Percentiles rank a stretch among this genome's conserved stretches.
Conservation (phyloP, 176 grass and related monocot genomes). For the Ampelocalamus luodianensis region DNA sequence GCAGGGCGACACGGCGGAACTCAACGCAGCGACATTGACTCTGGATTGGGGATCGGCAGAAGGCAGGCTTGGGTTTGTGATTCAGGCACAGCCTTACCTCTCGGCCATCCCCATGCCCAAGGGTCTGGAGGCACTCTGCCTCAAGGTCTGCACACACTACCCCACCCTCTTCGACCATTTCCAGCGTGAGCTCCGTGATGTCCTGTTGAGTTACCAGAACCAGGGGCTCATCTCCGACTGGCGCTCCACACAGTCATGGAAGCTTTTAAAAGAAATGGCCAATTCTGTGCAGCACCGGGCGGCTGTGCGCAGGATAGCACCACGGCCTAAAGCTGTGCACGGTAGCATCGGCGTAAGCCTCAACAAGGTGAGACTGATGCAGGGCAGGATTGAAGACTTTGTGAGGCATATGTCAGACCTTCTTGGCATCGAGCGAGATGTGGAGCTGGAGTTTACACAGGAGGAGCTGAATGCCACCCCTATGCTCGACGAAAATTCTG, state of each 20-base stretch:
- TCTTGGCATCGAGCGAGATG: slow-evolving; percentile 75
- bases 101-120: slow-evolving; percentile 82
- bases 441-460: slow-evolving; percentile 90
- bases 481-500: slow-evolving; percentile 52
- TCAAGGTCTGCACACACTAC: slow-evolving; percentile 94
- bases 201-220: slow-evolving; percentile 57
- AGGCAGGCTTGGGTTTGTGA: slow-evolving; percentile 66
- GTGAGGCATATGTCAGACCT: slow-evolving; percentile 84
- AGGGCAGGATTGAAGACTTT: slow-evolving; percentile 76
- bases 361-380: slow-evolving; percentile 70
- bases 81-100: slow-evolving; percentile 81
- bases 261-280: slow-evolving; percentile 76
- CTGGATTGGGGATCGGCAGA: slow-evolving; percentile 43
- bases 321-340: slow-evolving; percentile 59
- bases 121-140: slow-evolving; percentile 86
- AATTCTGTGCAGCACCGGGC: slow-evolving; percentile 66
- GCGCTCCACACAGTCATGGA: slow-evolving; percentile 66
- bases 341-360: slow-evolving; percentile 70
- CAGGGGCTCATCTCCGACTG: slow-evolving; percentile 58
- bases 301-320: slow-evolving; percentile 49
- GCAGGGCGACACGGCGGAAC: slow-evolving; percentile 69
- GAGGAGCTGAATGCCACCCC: slow-evolving; percentile 84
- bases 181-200: slow-evolving; percentile 81
- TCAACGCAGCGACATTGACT: slow-evolving; percentile 31
- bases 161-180: slow-evolving; percentile 94